Conservation (phyloP, 305 asterid genomes). For the Fraxinus greggii region DNA sequence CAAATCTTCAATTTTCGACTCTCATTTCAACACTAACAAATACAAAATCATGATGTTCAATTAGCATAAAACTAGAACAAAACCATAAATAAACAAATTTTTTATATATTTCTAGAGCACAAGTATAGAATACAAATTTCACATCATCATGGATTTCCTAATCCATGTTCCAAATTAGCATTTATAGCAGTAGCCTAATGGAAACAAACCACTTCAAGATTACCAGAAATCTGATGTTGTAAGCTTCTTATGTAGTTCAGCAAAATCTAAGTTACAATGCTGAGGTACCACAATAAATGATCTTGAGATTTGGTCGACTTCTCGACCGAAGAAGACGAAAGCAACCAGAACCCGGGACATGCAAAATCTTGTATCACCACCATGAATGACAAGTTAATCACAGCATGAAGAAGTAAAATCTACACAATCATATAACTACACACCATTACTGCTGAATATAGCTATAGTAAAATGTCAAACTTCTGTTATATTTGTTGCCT, state of each 20-base stretch:
- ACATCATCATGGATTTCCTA: constrained; percentile 28
- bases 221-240: background rate
- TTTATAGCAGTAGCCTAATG: constrained; percentile 15
- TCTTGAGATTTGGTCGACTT: background rate
- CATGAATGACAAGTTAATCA: background rate
- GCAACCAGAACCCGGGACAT: background rate
- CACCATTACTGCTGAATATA: constrained; percentile 7
- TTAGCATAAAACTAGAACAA: background rate
- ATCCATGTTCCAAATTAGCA: constrained; percentile 30
- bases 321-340: background rate
- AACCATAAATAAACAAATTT: constrained; percentile 17
- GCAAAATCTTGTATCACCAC: background rate
- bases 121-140: constrained; percentile 29
- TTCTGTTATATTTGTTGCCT: constrained; percentile 22
- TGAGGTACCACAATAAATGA: background rate
- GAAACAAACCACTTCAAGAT: background rate
- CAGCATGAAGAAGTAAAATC: background rate
- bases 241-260: background rate
- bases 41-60: background rate
- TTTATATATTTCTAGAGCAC: constrained; percentile 25
- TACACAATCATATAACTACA: constrained; percentile 23
- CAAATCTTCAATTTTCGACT: background rate
- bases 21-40: background rate
- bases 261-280: background rate
- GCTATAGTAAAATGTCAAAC: constrained; percentile 19